phyloP scores from a whole-genome alignment of 2,329 filamentous ascomycete genomes.

The Monilinia polystroma region DNA sequence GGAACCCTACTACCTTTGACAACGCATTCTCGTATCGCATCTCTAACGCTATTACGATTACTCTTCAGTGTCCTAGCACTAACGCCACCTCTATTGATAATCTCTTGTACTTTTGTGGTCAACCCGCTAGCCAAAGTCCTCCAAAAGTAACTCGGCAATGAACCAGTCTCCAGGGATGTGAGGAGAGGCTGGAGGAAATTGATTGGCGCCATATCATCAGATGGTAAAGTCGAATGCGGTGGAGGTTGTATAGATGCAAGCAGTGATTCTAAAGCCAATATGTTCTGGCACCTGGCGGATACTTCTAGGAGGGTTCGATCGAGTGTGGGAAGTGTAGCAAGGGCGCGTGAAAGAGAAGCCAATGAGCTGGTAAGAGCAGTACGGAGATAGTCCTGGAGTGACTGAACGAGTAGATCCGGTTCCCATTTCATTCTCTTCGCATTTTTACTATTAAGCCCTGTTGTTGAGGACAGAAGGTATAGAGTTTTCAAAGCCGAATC shows the following conservation, averaged over 20 bases:
- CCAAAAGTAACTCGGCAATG: constrained; percentile 91
- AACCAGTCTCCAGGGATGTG: constrained; percentile 78
- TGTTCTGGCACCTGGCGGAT: constrained; percentile 80
- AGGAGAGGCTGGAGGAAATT: constrained; percentile 72
- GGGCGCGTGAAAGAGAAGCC: constrained; percentile 68
- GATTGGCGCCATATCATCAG: constrained; percentile 30
- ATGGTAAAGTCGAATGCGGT: constrained; percentile 61
- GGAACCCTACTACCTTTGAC: constrained; percentile 72
- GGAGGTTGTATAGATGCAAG: constrained; percentile 68
- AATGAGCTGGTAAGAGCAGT: constrained; percentile 77
- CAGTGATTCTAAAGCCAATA: constrained; percentile 81
- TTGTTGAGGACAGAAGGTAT: constrained; percentile 74
- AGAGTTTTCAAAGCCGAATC: constrained; percentile 73
- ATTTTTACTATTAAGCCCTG: constrained; percentile 44
- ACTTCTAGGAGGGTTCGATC: constrained; percentile 82
- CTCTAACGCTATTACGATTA: constrained; percentile 71
- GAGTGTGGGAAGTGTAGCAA: constrained; percentile 77
- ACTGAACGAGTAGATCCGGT: constrained; percentile 70
- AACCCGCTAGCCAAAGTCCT: constrained; percentile 78
- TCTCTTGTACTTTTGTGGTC: constrained; percentile 76
- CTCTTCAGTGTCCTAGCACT: constrained; percentile 76
- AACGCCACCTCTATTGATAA: constrained; percentile 77
- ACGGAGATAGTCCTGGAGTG: constrained; percentile 79
- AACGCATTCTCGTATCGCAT: constrained; percentile 81
- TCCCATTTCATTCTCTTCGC: constrained; percentile 47